phyloP scores from a whole-genome alignment of 2,329 filamentous ascomycete genomes.

The Ceratocystiopsis minuta region DNA sequence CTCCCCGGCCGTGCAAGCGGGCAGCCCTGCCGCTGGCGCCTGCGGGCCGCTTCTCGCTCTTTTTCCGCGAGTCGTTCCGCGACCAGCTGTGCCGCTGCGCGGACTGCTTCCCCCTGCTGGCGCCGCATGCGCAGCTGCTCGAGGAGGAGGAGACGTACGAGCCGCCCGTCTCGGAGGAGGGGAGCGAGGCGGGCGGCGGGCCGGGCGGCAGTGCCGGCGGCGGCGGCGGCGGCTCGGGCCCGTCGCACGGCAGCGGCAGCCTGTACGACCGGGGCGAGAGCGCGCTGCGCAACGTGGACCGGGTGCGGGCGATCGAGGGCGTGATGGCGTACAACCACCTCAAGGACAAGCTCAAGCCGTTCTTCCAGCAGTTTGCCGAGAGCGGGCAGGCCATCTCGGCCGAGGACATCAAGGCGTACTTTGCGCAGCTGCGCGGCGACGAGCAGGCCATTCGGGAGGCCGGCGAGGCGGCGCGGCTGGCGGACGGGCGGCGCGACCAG shows the following conservation, averaged over 20 bases:
- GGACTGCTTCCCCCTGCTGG: slow-evolving; percentile 58
- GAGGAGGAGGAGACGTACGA: slow-evolving; percentile 93
- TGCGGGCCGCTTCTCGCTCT: slow-evolving; percentile 53
- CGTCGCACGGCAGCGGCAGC: slow-evolving; percentile 56
- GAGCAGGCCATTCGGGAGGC: slow-evolving; percentile 53
- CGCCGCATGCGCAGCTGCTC: slow-evolving; percentile 59
- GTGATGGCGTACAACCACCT: slow-evolving; percentile 97
- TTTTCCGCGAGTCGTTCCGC: slow-evolving; percentile 65
- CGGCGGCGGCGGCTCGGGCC: slow-evolving; percentile 16
- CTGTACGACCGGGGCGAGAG: slow-evolving; percentile 85
- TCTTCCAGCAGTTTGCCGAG: slow-evolving; percentile 85
- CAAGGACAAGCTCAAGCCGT: slow-evolving; percentile 88
- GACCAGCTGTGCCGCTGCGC: slow-evolving; percentile 66
- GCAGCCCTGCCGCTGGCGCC: slow-evolving; percentile 37
- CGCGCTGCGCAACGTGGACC: slow-evolving; percentile 77
- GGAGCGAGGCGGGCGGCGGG: slow-evolving; percentile 38
- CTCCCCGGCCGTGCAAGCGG: slow-evolving; percentile 35
- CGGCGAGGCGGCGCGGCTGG: slow-evolving; percentile 26
- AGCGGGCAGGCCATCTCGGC: slow-evolving; percentile 75
- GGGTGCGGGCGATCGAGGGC: slow-evolving; percentile 83
- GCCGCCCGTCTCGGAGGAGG: slow-evolving; percentile 60
- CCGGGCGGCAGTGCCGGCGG: slow-evolving; percentile 20
- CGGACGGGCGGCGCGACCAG: slow-evolving; percentile 29
- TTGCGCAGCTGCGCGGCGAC: slow-evolving; percentile 84
- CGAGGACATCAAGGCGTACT: slow-evolving; percentile 92